Percentiles rank a stretch among this genome's conserved stretches.
Evolutionary conservation across 805 yeast species (phyloP).

Genomic region (Yamadazyma akitaensis): DNA sequence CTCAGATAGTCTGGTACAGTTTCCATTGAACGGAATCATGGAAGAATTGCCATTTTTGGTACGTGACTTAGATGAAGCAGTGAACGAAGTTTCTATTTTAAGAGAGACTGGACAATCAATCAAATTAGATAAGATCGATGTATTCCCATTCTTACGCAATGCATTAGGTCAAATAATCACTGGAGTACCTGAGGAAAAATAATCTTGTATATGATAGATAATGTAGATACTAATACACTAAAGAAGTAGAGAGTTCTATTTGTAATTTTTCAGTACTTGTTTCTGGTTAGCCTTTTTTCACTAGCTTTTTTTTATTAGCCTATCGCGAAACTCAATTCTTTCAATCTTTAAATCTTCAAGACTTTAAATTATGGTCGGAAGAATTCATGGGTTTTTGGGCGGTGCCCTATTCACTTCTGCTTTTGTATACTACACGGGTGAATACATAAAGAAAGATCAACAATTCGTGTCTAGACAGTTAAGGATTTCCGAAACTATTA

Average conservation of each 20-base stretch:
- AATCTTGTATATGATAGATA: constrained; percentile 6
- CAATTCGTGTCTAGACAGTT: constrained; percentile 45
- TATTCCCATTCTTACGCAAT: constrained; percentile 34
- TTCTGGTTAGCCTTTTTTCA: too few species aligned
- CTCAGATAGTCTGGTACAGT: constrained; percentile 19
- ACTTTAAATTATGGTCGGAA: constrained; percentile 33
- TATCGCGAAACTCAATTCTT: constrained; percentile 2
- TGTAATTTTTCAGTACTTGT: neutral
- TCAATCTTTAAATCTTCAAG: neutral
- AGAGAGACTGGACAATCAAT: constrained; percentile 38
- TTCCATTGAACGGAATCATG: constrained; percentile 38
- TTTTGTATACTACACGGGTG: constrained; percentile 58
- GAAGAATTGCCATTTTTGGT: constrained; percentile 43
- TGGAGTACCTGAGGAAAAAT: neutral
- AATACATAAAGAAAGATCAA: constrained; percentile 50
- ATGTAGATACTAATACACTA: neutral
- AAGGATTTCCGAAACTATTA: constrained; percentile 44
- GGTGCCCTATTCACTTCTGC: constrained; percentile 64
- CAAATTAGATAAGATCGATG: constrained; percentile 36
- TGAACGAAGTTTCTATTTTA: constrained; percentile 45
- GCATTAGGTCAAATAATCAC: constrained; percentile 20
- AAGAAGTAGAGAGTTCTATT: neutral
- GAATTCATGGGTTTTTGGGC: constrained; percentile 43
- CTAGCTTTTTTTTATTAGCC: neutral
- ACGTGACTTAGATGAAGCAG: constrained; percentile 34